These are phyloP conservation scores for Cytospora leucostoma DNA, from an alignment of 2,329 filamentous ascomycete species.

Conservation along the genomic window DNA sequence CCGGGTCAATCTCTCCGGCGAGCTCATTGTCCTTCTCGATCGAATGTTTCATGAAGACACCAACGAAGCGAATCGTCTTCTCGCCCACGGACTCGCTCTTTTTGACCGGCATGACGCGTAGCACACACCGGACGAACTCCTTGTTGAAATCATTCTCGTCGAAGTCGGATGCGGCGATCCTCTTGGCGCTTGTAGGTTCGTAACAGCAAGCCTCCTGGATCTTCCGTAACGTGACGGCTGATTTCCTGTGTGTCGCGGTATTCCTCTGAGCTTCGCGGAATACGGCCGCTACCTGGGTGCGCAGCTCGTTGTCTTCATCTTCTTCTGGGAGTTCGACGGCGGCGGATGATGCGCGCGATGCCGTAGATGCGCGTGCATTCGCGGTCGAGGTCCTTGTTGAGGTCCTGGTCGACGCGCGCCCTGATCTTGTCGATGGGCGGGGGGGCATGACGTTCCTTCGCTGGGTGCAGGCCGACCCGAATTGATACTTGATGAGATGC, in stretches of 20 bases:
- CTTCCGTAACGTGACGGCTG: constrained; percentile 84
- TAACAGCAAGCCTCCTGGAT: constrained; percentile 84
- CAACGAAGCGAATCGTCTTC: constrained; percentile 80
- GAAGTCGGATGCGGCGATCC: constrained; percentile 63
- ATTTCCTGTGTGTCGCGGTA: constrained; percentile 85
- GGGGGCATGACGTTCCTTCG: constrained; percentile 47
- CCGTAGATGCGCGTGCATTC: constrained; percentile 46
- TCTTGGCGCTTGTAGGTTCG: constrained; percentile 57
- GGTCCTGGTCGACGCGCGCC: constrained; percentile 46
- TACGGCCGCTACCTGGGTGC: constrained; percentile 70
- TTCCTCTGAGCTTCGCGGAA: constrained; percentile 86
- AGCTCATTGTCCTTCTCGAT: constrained; percentile 72
- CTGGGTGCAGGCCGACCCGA: constrained; percentile 28
- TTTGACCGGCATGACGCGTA: constrained; percentile 82
- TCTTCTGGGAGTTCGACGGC: constrained; percentile 66
- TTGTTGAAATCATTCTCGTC: constrained; percentile 84
- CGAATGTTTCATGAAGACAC: constrained; percentile 77
- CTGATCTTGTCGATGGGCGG: constrained; percentile 49
- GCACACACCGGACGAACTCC: constrained; percentile 80
- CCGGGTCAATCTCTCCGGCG: constrained; percentile 64
- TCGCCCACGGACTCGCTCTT: constrained; percentile 90
- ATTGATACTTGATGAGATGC: constrained; percentile 29
- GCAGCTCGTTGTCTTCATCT: constrained; percentile 67
- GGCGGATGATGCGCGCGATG: constrained; percentile 49
- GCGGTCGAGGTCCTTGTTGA: constrained; percentile 44